Evolutionary conservation across 2,329 filamentous ascomycete species (phyloP).

Genomic region (Pyrenochaeta sp.): DNA sequence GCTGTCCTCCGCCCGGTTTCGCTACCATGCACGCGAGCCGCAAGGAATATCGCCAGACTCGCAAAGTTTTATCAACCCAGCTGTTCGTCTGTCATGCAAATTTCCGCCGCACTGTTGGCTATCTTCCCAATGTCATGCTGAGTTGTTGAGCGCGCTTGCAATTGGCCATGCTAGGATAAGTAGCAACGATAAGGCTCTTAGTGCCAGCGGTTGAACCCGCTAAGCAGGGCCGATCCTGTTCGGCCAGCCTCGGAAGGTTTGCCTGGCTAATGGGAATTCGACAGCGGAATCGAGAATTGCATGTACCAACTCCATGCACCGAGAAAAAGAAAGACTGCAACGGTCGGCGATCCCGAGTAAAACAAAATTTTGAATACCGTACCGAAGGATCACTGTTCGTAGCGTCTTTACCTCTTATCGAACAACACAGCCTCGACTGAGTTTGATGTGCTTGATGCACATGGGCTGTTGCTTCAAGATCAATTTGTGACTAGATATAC

Average conservation of each 20-base stretch:
- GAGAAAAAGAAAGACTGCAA: too few relatives aligned
- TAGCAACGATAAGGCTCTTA: constrained; percentile 21
- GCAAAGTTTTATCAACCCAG: not conserved
- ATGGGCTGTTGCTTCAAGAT: too few relatives aligned
- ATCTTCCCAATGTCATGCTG: not conserved
- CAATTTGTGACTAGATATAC: too few relatives aligned
- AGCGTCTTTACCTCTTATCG: too few relatives aligned
- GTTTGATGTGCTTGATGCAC: too few relatives aligned
- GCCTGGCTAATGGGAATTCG: constrained; percentile 12
- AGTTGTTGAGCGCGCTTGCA: too few relatives aligned
- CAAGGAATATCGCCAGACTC: constrained; percentile 14
- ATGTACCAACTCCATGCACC: constrained; percentile 4
- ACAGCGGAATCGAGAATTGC: constrained; percentile 9
- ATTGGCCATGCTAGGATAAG: constrained; percentile 25
- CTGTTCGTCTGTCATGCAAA: too few relatives aligned
- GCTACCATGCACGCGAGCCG: constrained; percentile 10
- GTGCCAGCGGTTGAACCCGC: constrained; percentile 13
- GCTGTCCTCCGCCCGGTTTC: constrained; percentile 20
- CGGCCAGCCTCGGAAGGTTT: constrained; percentile 14
- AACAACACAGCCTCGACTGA: too few relatives aligned
- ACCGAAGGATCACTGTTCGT: too few relatives aligned
- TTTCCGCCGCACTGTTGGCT: constrained; percentile 4
- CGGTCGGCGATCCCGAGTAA: too few relatives aligned
- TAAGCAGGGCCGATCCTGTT: constrained; percentile 20
- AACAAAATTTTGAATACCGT: too few relatives aligned